Evolutionary conservation across 306 rosid genomes (phyloP), one percentile per base, ranked within the genome.

Genomic region (Castanospermum australe): DNA sequence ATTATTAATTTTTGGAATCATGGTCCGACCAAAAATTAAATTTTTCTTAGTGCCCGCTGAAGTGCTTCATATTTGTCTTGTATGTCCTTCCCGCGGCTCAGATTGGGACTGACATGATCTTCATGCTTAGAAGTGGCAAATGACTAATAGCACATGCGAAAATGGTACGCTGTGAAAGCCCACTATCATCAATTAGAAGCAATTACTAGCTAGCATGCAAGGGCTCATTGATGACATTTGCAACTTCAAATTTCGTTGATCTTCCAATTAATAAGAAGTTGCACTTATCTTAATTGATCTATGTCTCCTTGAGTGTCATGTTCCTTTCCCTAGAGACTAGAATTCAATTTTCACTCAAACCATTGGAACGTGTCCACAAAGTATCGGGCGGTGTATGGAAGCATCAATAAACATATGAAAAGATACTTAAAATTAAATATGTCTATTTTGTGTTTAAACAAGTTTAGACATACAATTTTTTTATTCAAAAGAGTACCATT

Each of bases 81-180:
- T 60, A 24, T 4, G 18, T 75, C 47, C 61, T 30, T 48, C 60
- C 15, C 51, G 28, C 35, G 62, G 8, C 3, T 47, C 6, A 7
- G 51, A 60, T 5, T 45, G 51, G 64, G 52, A 62, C 12, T 20
- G 28, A 64, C 73, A 64, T 44, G 44, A 36, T 33, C 72, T 33
- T 59, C 22, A 15, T 60, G 70, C 45, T n/a, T 8, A 45, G 38
- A 63, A 80, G 67, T 80, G 84, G 66, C 67, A 50, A 52, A 72
- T 72, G 79, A 63, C 74, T 50, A 51, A 62, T 25, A 45, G 42
- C 39, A 48, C 79, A 62, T 25, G 20, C 63, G 17, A 50, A 71
- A 71, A 63, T 45, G 47, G 50, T 12, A 13, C 42, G 47, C 35
- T 18, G 18, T 22, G 42, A 70, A 59, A 47, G 9, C 65, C 52